Conservation (phyloP, 257 asterid genomes). For the Henckelia pumila region DNA sequence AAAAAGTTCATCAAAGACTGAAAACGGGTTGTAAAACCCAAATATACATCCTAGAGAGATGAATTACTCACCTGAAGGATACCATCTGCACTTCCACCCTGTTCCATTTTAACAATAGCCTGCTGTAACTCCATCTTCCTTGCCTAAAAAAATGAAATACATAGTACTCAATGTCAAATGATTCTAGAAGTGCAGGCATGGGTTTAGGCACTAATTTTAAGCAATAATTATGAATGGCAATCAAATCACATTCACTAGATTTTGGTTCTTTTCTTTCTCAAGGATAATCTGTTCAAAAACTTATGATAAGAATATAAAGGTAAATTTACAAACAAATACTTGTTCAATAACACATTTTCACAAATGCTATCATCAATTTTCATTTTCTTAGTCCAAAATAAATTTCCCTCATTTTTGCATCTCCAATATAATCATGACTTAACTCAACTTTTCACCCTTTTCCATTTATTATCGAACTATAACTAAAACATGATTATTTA, state of each 20-base stretch:
- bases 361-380: neutral
- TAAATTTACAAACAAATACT: neutral
- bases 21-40: constrained; percentile 17
- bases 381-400: neutral
- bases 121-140: constrained; percentile 90
- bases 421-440: too few relatives aligned
- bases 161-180: constrained; percentile 3
- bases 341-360: constrained; percentile 2
- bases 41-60: constrained; percentile 12
- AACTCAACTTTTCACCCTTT: neutral
- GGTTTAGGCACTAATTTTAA: constrained; percentile 2
- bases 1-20: constrained; percentile 18
- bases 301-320: neutral
- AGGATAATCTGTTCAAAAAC: neutral
- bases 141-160: constrained; percentile 52
- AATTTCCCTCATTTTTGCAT: neutral
- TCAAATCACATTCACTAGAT: constrained; percentile 3
- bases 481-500: neutral
- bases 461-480: too few relatives aligned
- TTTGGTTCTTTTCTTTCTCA: constrained; percentile 1
- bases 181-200: constrained; percentile 15
- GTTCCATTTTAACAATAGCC: constrained; percentile 90
- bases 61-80: constrained; percentile 80
- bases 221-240: neutral
- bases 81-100: constrained; percentile 99